Percentiles rank a stretch among this genome's conserved stretches.
Evolutionary conservation across 176 grass and related monocot genomes (phyloP).

Genomic region (Panicum miliaceum): DNA sequence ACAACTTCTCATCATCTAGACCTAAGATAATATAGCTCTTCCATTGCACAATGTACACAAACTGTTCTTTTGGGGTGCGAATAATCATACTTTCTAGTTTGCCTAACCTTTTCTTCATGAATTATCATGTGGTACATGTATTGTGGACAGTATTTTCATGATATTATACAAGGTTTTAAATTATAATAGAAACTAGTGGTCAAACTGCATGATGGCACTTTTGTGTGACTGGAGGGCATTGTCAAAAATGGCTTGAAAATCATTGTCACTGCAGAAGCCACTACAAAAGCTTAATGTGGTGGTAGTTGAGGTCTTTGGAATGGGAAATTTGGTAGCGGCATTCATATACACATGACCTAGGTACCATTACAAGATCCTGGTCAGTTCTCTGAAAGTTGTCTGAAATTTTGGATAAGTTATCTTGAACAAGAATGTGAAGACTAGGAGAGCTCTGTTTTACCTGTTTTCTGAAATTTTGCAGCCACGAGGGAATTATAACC

Average conservation of each 20-base stretch:
- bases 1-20: conserved; percentile 10
- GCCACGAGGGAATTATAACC: neutral
- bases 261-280: neutral
- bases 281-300: neutral
- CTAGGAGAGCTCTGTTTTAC: neutral
- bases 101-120: neutral
- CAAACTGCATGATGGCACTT: neutral
- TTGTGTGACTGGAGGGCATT: neutral
- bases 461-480: neutral
- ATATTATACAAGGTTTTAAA: neutral
- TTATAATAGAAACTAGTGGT: neutral
- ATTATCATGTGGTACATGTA: neutral
- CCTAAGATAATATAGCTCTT: neutral
- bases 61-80: too few relatives aligned
- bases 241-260: neutral
- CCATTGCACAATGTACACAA: neutral
- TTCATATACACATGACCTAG: neutral
- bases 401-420: neutral
- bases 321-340: neutral
- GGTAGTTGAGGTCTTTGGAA: neutral
- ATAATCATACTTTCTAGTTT: neutral
- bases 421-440: neutral
- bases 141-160: neutral
- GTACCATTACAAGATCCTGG: neutral
- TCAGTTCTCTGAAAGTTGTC: conserved; percentile 5